Percentiles rank a stretch among this genome's conserved stretches.
phyloP scores from a whole-genome alignment of 257 asterid genomes.

The Nicotiana sylvestris region DNA sequence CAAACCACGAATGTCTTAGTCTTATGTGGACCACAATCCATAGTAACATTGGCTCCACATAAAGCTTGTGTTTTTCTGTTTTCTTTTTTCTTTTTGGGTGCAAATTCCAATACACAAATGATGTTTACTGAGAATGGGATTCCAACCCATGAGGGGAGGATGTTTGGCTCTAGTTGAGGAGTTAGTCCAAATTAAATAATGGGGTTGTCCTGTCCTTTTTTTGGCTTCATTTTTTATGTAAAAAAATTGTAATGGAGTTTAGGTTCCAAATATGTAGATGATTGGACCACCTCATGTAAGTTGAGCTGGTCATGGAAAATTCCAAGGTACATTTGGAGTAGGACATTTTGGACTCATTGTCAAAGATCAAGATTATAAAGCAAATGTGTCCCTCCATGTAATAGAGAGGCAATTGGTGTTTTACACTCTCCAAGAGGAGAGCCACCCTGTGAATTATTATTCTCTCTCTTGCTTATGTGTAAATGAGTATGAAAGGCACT shows the following conservation, averaged over 20 bases:
- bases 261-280: constrained; percentile 1
- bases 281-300: constrained; percentile 24
- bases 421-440: constrained; percentile 26
- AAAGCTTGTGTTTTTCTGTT: neutral
- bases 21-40: constrained; percentile 26
- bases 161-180: constrained; percentile 1
- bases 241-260: neutral
- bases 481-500: neutral
- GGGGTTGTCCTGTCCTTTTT: neutral
- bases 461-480: neutral
- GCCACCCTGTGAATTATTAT: constrained; percentile 15
- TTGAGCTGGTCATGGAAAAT: constrained; percentile 6
- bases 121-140: constrained; percentile 17
- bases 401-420: constrained; percentile 38
- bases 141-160: constrained; percentile 16
- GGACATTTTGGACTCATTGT: neutral
- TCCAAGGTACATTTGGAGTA: neutral
- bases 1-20: constrained; percentile 17
- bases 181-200: neutral
- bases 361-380: neutral
- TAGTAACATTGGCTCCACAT: constrained; percentile 7
- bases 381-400: constrained; percentile 35
- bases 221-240: neutral
- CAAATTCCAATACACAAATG: constrained; percentile 17
- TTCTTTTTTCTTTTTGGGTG: neutral